phyloP scores from a whole-genome alignment of 2,329 filamentous ascomycete species.

The Epicoccum nigrum region DNA sequence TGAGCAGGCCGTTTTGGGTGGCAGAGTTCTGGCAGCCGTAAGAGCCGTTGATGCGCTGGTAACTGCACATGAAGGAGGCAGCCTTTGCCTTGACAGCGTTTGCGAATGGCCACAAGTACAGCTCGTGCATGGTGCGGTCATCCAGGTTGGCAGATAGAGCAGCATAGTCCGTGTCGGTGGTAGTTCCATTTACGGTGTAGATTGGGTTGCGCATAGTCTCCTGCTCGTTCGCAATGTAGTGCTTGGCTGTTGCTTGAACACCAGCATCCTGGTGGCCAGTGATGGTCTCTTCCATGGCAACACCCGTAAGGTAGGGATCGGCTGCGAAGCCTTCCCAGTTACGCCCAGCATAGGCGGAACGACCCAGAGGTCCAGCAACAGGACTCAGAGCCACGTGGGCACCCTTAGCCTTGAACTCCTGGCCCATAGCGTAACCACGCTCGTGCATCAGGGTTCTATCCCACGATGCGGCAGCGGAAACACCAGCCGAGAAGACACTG shows the following conservation, averaged over 20 bases:
- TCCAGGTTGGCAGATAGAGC: constrained; percentile 67
- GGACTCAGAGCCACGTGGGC: constrained; percentile 58
- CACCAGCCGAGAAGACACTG: constrained; percentile 49
- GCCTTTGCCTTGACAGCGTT: constrained; percentile 64
- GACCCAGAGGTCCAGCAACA: constrained; percentile 53
- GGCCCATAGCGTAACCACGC: constrained; percentile 47
- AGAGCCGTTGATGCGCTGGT: constrained; percentile 47
- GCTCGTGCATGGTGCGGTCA: constrained; percentile 69
- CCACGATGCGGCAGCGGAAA: constrained; percentile 49
- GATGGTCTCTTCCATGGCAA: constrained; percentile 50
- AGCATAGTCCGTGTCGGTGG: constrained; percentile 51
- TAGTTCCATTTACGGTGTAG: constrained; percentile 65
- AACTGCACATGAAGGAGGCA: constrained; percentile 66
- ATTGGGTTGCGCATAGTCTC: constrained; percentile 54
- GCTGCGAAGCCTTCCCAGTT: constrained; percentile 54
- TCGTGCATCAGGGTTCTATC: constrained; percentile 48
- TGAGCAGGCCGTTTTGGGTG: constrained; percentile 58
- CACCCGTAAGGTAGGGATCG: constrained; percentile 54
- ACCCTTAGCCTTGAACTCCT: constrained; percentile 46
- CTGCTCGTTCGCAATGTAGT: constrained; percentile 68
- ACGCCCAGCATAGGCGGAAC: constrained; percentile 49
- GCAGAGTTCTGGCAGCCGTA: constrained; percentile 49
- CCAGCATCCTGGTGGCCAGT: constrained; percentile 50
- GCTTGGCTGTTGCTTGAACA: constrained; percentile 55
- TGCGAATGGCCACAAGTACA: constrained; percentile 71